A percentile compares a stretch with the other conserved stretches of the same genome.
Evolutionary conservation across 345 rosid species (phyloP).

Genomic region (Hibiscus tridactylites): DNA sequence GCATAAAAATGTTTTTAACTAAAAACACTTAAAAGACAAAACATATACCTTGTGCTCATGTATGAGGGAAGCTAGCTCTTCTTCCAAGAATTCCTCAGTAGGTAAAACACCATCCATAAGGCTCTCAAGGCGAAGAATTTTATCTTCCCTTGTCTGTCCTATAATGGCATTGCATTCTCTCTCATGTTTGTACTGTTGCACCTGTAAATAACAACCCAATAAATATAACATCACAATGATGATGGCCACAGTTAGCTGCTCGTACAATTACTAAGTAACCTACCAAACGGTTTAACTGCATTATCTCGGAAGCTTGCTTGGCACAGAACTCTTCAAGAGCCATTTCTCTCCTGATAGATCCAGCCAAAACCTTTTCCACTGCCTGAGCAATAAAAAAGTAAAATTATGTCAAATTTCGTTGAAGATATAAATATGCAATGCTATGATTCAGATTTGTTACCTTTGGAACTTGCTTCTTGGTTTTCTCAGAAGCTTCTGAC

Average conservation of each 20-base stretch:
- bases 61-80: constrained; percentile 60
- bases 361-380: constrained; percentile 88
- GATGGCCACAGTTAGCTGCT: background rate
- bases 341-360: constrained; percentile 97
- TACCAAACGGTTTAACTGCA: constrained; percentile 89
- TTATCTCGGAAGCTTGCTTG: constrained; percentile 81
- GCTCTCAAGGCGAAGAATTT: constrained; percentile 85
- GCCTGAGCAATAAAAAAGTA: constrained; percentile 43
- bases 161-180: constrained; percentile 91
- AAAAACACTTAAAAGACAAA: constrained; percentile 3
- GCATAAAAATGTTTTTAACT: constrained; percentile 5
- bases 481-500: too few relatives aligned
- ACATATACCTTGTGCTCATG: constrained; percentile 65
- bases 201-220: constrained; percentile 36
- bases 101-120: constrained; percentile 96
- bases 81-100: constrained; percentile 73
- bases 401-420: background rate
- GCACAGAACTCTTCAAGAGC: constrained; percentile 87
- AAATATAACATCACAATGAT: constrained; percentile 11
- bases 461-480: constrained; percentile 44
- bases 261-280: constrained; percentile 17
- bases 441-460: constrained; percentile 30
- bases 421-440: background rate
- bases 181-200: constrained; percentile 96
- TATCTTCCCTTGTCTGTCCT: constrained; percentile 84